Base-by-base conservation (phyloP, 805 yeast genomes). In the Saccharomyces paradoxus region DNA sequence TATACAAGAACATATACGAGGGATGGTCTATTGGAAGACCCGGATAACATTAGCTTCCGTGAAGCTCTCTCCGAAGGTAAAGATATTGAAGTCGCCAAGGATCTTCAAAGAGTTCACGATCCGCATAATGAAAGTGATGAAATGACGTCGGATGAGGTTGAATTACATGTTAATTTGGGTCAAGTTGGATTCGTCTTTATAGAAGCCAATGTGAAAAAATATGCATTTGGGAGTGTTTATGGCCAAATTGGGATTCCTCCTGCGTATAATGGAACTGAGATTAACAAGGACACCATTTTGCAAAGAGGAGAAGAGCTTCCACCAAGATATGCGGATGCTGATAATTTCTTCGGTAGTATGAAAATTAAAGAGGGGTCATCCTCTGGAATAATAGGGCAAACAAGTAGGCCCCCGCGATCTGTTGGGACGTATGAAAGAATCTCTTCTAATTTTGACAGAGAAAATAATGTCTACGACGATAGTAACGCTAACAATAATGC, bases 161-260 rank as follows among this genome's bases (percentile, higher is more conserved):
- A 68, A 50, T 58, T 85, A 29, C 87, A 83, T 59, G 86, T 86
- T 3, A 87, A 84, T 63, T 62, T 87, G 50, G 96, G 96, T 0
- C 92, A 87, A 66, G 66, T 79, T 49, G 96, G 95, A 2, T 87
- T 75, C 69, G 92, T 87, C 1, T 86, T 83, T 64, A 86, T 87
- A 50, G 94, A 87, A 66, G 95, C 84, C 0, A 87, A 87, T 69
- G 91, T 87, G 26, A 87, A 87, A 63, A 87, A 85, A 65, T 87
- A 92, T 87, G 90, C 90, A 14, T 86, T 83, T 69, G 95, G 68
- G 27, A 62, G 71, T 30, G 66, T 69, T 3, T 67, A 57, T 57
- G 79, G 79, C 4, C 74, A 72, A 2, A 74, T 75, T 56, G 79
- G 79, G 6, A 66, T 74, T 13, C 79, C 79, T 4, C 79, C 79